Evolutionary conservation across 371 early-diverging fungal species (phyloP).

Genomic region (Vittaforma corneae): DNA sequence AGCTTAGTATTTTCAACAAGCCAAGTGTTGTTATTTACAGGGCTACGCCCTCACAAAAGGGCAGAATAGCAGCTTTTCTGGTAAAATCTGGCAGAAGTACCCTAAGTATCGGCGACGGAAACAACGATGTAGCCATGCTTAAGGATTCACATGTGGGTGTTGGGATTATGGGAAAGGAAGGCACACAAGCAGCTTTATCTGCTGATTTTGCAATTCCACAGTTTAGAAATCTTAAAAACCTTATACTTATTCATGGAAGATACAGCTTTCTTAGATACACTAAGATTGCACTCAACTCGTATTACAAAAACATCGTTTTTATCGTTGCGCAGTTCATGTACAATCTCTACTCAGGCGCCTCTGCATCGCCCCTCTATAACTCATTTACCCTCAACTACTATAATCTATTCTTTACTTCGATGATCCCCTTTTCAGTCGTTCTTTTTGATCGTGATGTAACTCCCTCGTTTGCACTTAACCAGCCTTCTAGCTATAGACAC

Average conservation of each 20-base stretch:
- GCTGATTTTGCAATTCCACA: conserved; percentile 86
- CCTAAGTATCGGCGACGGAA: conserved; percentile 81
- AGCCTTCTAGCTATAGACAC: conserved; percentile 29
- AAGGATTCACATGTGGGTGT: conserved; percentile 82
- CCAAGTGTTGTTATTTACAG: conserved; percentile 61
- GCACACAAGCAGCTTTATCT: conserved; percentile 81
- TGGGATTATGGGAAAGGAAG: conserved; percentile 88
- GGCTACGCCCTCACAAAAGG: conserved; percentile 76
- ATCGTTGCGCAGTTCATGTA: conserved; percentile 57
- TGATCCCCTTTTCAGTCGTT: conserved; percentile 53
- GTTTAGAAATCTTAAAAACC: conserved; percentile 66
- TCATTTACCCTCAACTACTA: conserved; percentile 56
- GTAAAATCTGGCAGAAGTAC: conserved; percentile 66
- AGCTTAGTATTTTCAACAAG: conserved; percentile 28
- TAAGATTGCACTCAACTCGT: conserved; percentile 53
- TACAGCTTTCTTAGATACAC: conserved; percentile 51
- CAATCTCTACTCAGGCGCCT: conserved; percentile 53
- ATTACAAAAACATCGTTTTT: conserved; percentile 57
- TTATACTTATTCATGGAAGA: conserved; percentile 54
- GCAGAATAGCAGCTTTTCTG: conserved; percentile 76
- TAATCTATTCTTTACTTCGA: conserved; percentile 57
- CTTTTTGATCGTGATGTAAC: conserved; percentile 51
- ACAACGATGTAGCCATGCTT: conserved; percentile 79
- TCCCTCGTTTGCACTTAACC: neutral
- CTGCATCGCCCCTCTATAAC: conserved; percentile 56